Base-by-base conservation (phyloP, 1,284 basidiomycete genomes). In the Cutaneotrichosporon sp. region DNA sequence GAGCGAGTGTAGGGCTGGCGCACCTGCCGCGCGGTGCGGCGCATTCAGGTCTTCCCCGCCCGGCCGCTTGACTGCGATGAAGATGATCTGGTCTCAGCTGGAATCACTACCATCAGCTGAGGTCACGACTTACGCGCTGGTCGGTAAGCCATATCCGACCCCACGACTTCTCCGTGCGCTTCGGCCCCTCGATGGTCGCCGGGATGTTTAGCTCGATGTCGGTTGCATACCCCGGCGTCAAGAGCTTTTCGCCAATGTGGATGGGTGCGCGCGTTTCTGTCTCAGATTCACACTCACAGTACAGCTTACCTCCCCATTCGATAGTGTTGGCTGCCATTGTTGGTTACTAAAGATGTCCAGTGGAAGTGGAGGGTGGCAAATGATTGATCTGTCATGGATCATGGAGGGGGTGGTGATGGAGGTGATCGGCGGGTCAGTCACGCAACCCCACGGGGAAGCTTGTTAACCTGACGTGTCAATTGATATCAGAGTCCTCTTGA, bases 121-220 rank as follows among this genome's bases (percentile, higher is more conserved):
- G 13, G 34, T 16, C n/a, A 2, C 13, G 7, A 69, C 75, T 61
- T 51, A 80, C 76, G 14, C 78, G 61, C 55, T 75, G 68, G 62
- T 77, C 73, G 3, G 76, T 78, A 40, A 78, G 67, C 73, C 74
- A 80, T 31, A 78, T 34, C 16, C 65, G 52, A 1, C 78, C 78
- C 56, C 69, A 70, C 1, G 71, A 66, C 10, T 18, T 53, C 36
- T 77, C 77, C 4, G 60, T 72, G 47, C 75, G 66, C 57, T 78
- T 78, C 4, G 78, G 78, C 1, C 78, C 78, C 56, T 69, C 62
- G 11, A 74, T 72, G 0, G 77, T 77, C 3, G 78, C 69, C 1
- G 78, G 78, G 10, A 80, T 66, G 5, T 66, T 63, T 4, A 80
- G 67, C 42, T 78, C 73, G n/a, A 77, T 11, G 26, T 76, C 75